Conservation (phyloP, 2,329 filamentous ascomycete species). For the Ambrosiella beaveri region DNA sequence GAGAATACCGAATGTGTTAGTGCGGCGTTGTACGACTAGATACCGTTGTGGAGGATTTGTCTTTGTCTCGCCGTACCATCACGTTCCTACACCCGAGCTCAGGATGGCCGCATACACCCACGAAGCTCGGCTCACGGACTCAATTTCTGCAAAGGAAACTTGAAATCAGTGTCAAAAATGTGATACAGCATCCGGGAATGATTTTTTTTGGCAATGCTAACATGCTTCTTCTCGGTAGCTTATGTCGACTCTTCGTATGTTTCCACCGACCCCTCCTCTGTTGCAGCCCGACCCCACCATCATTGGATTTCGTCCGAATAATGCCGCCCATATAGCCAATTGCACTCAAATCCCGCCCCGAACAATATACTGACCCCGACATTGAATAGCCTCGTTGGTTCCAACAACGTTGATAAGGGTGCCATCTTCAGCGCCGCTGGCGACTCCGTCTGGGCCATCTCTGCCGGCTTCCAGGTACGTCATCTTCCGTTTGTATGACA, state of each 20-base stretch:
- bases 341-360: background rate
- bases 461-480: slow-evolving; percentile 52
- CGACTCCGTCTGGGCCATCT: slow-evolving; percentile 63
- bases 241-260: slow-evolving; percentile 35
- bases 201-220: slow-evolving; percentile 16
- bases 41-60: too few species aligned
- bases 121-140: too few species aligned
- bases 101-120: too few species aligned
- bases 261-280: slow-evolving; percentile 7
- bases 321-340: background rate
- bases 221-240: slow-evolving; percentile 21
- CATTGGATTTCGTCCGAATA: background rate
- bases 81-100: too few species aligned
- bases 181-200: background rate
- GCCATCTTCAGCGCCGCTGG: slow-evolving; percentile 70
- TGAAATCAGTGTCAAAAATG: background rate
- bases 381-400: slow-evolving; percentile 53
- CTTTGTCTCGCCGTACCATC: too few species aligned
- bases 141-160: background rate
- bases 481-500: background rate
- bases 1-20: too few species aligned
- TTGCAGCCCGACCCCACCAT: background rate
- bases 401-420: slow-evolving; percentile 64
- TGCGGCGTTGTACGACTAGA: too few species aligned
- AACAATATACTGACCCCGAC: slow-evolving; percentile 9